These are phyloP conservation scores for Bipolaris oryzae DNA, from an alignment of 2,329 filamentous ascomycete genomes.

Conservation along the genomic window DNA sequence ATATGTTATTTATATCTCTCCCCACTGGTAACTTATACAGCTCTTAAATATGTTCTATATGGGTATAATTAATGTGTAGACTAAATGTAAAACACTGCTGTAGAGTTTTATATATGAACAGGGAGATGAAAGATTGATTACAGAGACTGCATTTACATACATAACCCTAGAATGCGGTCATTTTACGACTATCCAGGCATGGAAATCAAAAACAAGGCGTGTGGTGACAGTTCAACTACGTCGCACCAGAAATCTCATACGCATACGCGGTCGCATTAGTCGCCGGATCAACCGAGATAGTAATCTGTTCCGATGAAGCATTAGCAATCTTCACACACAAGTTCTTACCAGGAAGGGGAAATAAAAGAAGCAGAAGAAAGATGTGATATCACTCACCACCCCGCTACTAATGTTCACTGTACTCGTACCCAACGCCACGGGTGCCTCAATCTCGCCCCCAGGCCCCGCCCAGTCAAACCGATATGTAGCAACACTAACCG, in stretches of 20 bases:
- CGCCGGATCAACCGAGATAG: constrained; percentile 3
- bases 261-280: constrained; percentile 11
- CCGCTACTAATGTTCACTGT: not conserved
- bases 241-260: constrained; percentile 5
- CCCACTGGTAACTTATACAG: not conserved
- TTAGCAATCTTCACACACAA: not conserved
- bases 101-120: not conserved
- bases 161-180: not conserved
- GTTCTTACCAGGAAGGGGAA: not conserved
- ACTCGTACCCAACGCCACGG: not conserved
- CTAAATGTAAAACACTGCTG: not conserved
- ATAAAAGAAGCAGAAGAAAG: not conserved
- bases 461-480: not conserved
- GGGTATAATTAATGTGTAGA: not conserved
- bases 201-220: not conserved
- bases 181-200: not conserved
- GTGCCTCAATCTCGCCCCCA: not conserved
- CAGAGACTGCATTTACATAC: not conserved
- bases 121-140: not conserved
- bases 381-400: not conserved
- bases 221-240: not conserved
- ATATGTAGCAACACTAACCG: not conserved
- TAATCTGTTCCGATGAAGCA: not conserved
- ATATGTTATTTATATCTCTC: too few species aligned
- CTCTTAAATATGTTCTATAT: not conserved